A percentile compares a stretch with the other conserved stretches of the same genome.
Evolutionary conservation across 1,284 basidiomycete species (phyloP).

Genomic region (Retiboletus flavoniger): DNA sequence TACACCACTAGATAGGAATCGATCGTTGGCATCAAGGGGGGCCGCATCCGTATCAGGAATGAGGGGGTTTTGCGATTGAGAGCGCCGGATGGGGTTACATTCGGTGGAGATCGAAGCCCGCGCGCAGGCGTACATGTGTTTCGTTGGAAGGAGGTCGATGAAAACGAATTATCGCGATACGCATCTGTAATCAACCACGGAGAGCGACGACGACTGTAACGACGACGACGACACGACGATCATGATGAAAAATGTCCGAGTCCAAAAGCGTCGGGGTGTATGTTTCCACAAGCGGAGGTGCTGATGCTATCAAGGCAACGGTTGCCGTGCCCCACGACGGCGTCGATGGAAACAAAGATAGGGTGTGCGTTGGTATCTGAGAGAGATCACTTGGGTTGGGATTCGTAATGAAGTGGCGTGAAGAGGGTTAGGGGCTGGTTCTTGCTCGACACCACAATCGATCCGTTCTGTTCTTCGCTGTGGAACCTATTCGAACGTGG

Average conservation of each 20-base stretch:
- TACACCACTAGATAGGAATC: not conserved
- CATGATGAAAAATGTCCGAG: not conserved
- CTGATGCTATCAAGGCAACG: not conserved
- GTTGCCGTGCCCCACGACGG: not conserved
- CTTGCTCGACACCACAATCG: not conserved
- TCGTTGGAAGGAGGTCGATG: not conserved
- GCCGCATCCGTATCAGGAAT: not conserved
- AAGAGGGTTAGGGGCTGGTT: not conserved
- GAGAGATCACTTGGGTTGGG: not conserved
- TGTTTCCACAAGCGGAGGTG: not conserved
- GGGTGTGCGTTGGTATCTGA: constrained; percentile 1
- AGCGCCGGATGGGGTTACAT: not conserved
- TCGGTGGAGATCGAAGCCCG: not conserved
- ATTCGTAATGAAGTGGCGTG: not conserved
- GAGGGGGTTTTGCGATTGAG: constrained; percentile 13
- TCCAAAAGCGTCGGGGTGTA: not conserved
- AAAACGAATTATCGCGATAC: not conserved
- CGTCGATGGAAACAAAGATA: constrained; percentile 4
- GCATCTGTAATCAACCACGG: not conserved
- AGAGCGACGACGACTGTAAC: not conserved
- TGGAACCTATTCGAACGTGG: not conserved
- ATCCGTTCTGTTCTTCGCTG: not conserved
- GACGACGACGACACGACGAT: not conserved
- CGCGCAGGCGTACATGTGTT: not conserved
- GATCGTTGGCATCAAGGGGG: not conserved